These are phyloP conservation scores for Pisolithus orientalis DNA, from an alignment of 768 basidiomycete genomes.

Conservation along the genomic window DNA sequence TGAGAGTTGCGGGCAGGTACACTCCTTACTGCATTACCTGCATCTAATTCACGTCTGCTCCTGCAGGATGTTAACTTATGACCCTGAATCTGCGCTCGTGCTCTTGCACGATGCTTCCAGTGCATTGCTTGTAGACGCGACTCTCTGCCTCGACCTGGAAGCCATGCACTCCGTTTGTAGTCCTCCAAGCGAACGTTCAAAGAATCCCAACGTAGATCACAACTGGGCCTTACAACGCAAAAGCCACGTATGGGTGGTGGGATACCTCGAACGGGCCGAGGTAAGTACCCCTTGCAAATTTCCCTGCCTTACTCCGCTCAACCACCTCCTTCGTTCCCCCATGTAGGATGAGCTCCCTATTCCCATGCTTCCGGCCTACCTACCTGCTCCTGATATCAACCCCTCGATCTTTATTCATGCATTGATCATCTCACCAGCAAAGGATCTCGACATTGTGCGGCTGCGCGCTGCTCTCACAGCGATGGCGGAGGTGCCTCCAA, in stretches of 20 bases:
- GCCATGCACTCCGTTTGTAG: slow-evolving; percentile 8
- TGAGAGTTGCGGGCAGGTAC: slow-evolving; percentile 57
- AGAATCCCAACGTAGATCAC: slow-evolving; percentile 6
- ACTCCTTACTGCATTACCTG: no score
- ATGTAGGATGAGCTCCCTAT: slow-evolving; percentile 34
- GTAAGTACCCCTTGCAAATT: slow-evolving; percentile 28
- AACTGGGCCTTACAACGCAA: slow-evolving; percentile 52
- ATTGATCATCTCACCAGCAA: no score
- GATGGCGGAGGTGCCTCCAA: slow-evolving; percentile 12
- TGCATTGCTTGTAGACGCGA: slow-evolving; percentile 51
- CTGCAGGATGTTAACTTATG: slow-evolving; percentile 53
- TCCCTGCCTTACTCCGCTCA: slow-evolving; percentile 3
- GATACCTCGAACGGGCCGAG: slow-evolving; percentile 46
- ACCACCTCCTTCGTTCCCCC: slow-evolving; percentile 11
- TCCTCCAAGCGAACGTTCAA: slow-evolving; percentile 1
- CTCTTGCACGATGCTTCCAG: slow-evolving; percentile 42
- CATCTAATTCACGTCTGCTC: slow-evolving; percentile 8
- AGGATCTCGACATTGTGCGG: background rate
- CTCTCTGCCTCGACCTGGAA: slow-evolving; percentile 40
- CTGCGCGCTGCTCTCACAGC: slow-evolving; percentile 18
- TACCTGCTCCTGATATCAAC: slow-evolving; percentile 34
- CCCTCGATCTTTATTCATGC: slow-evolving; percentile 40
- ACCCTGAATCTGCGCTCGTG: slow-evolving; percentile 39
- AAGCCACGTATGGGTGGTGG: slow-evolving; percentile 47
- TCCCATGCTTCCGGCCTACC: slow-evolving; percentile 37